Conservation (phyloP, 805 yeast genomes). For the Kluyveromyces nonfermentans region DNA sequence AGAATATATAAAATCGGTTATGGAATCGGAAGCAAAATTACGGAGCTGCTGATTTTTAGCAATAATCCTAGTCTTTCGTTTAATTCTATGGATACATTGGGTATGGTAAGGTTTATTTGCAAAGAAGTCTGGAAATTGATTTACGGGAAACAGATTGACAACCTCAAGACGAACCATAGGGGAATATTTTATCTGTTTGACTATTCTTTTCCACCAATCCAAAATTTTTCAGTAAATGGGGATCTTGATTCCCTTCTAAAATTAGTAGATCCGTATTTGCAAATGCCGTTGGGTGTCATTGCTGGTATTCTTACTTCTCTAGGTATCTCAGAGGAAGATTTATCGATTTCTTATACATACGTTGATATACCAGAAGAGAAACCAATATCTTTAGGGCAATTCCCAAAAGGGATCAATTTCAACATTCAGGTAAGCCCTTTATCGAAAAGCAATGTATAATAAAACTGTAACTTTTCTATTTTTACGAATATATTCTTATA, state of each 20-base stretch:
- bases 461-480: neutral
- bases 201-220: slow-evolving; percentile 22
- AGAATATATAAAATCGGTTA: slow-evolving; percentile 67
- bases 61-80: slow-evolving; percentile 40
- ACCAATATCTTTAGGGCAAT: slow-evolving; percentile 7
- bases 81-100: slow-evolving; percentile 54
- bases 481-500: neutral
- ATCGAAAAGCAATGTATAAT: neutral
- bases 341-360: slow-evolving; percentile 21
- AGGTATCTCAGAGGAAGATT: slow-evolving; percentile 20
- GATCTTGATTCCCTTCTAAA: slow-evolving; percentile 15
- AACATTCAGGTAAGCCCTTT: slow-evolving; percentile 20
- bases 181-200: slow-evolving; percentile 34
- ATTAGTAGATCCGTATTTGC: slow-evolving; percentile 25
- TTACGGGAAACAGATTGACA: slow-evolving; percentile 83
- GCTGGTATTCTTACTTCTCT: slow-evolving; percentile 26
- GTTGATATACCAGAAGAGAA: slow-evolving; percentile 19
- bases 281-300: slow-evolving; percentile 27
- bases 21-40: slow-evolving; percentile 51
- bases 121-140: slow-evolving; percentile 82
- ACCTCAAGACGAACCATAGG: slow-evolving; percentile 83
- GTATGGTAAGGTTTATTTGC: slow-evolving; percentile 86
- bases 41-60: slow-evolving; percentile 38
- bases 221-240: slow-evolving; percentile 18
- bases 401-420: slow-evolving; percentile 25